Base-by-base conservation (phyloP, 805 yeast genomes). In the Cyberlindnera maritima region DNA sequence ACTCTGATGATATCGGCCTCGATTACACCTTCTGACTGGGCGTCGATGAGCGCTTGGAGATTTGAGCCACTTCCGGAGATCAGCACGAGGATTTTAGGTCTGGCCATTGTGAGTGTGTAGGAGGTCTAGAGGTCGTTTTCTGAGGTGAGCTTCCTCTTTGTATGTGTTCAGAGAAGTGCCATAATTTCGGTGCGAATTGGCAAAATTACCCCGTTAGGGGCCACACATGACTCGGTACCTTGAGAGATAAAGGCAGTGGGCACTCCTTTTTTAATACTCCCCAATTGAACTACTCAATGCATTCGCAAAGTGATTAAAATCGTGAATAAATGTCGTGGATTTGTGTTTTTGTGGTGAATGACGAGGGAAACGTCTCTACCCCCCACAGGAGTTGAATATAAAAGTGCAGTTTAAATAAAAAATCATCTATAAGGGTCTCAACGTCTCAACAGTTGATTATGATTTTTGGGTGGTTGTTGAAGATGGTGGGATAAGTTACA, bases 1-100 rank as follows among this genome's bases (percentile, higher is more conserved):
- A 94, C 98, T 58, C 81, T 80, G 25, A 79, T 74, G 43, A 94
- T 87, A 28, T 71, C 69, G 7, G 53, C 56, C 1, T 80, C 84
- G 37, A 72, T 68, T 47, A 46, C 56, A 21, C 69, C 72, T 14
- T 60, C 65, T 3, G 57, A 54, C 33, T 72, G 65, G 1, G 92
- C 87, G 64, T 94, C 96, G 29, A 94, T 89, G 34, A 94, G 71
- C 0, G 99, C 98, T 65, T 94, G 99, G 34, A 94, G 71, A 61
- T 94, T 94, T n/a, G 97, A 82, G 2, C 99, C 99, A 25, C 85
- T 84, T 0, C 99, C 99, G 0, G 98, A 91, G 19, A 94, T 94
- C 33, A 94, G 77, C 0, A 94, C 97, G 2, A 67, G 58, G 28
- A 74, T 67, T 52, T 68, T 71, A 28, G 63, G 59, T 21, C 49